Base-by-base conservation (phyloP, 179 eudicot species). In the Monotropa hypopitys region DNA sequence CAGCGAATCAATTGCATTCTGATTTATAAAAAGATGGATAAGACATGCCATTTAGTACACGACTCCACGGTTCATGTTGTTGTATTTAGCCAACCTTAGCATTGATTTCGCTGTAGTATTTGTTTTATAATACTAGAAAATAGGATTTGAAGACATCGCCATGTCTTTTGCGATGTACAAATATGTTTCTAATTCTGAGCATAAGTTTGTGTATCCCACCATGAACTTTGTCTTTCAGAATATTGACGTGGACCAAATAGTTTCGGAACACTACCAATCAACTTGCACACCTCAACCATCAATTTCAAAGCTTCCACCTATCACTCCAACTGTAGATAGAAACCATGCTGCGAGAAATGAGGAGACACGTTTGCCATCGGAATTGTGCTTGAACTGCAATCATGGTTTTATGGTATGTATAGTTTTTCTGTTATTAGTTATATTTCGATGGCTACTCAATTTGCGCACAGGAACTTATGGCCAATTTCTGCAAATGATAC, bases 221-320 rank as follows among this genome's bases (percentile, higher is more conserved):
- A 66, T 79, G 2, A 67, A 72, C 77, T 69, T 80, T 76, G 18
- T 77, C 75, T 73, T 80, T 69, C 90, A 93, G 99, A 88, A 82
- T 82, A 90, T 96, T 83, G 99, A 95, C 72, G 87, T 95, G 82
- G 99, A 95, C 85, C 90, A 91, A 83, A 93, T 95, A 79, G 91
- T 95, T 79, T 77, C 86, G 90, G 90, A 90, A 75, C 93, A 93
- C 83, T 90, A 82, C 80, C 99, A 90, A 80, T 83, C 90, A 77
- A 79, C 82, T 75, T 76, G 82, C 76, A 87, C 92, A 40, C 98
- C 97, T 81, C 91, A 86, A 83, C 87, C 93, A 81, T 84, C 89
- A 81, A 47, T 80, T 78, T 85, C 90, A 35, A 85, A 79, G 78
- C 54, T 74, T 84, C 87, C 85, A 8, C 80, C 90, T 62, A 81